Percentiles rank a stretch among this genome's conserved stretches.
phyloP scores from a whole-genome alignment of 139 green algal species.

The Nannochloris sp. region DNA sequence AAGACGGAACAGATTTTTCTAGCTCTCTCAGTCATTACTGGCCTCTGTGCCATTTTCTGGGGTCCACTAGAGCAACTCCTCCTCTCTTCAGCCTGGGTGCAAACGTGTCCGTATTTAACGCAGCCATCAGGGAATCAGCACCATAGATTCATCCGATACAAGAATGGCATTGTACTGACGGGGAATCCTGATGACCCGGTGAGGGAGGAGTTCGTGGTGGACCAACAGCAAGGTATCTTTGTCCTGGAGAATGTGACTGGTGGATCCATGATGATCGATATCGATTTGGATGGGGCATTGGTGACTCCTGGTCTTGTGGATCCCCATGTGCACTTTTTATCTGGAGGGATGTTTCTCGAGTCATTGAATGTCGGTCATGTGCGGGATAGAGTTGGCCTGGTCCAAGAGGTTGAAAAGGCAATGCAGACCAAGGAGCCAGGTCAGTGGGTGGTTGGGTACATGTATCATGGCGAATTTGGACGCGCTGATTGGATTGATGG shows the following conservation, averaged over 20 bases:
- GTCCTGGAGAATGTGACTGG: not conserved
- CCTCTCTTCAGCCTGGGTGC: not conserved
- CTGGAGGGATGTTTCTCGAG: slow-evolving; percentile 38
- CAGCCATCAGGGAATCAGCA: no score
- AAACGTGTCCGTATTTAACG: no score
- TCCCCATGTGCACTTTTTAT: slow-evolving; percentile 57
- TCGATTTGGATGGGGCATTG: not conserved
- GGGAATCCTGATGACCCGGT: no score
- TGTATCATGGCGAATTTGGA: slow-evolving; percentile 22
- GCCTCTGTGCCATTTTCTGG: not conserved
- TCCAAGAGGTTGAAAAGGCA: no score
- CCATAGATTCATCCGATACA: no score
- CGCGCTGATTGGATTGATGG: slow-evolving; percentile 3
- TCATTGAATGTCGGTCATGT: slow-evolving; percentile 34
- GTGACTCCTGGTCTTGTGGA: slow-evolving; percentile 45
- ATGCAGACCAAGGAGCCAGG: no score
- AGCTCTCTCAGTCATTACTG: not conserved
- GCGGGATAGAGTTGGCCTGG: not conserved
- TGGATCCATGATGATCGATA: not conserved
- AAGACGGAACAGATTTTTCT: not conserved
- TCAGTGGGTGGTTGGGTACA: slow-evolving; percentile 33
- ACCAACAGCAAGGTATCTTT: no score
- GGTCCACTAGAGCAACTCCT: not conserved
- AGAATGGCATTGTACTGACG: no score
- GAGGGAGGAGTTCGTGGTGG: no score